phyloP scores from a whole-genome alignment of 2,329 filamentous ascomycete genomes.

The Didymella sp. region DNA sequence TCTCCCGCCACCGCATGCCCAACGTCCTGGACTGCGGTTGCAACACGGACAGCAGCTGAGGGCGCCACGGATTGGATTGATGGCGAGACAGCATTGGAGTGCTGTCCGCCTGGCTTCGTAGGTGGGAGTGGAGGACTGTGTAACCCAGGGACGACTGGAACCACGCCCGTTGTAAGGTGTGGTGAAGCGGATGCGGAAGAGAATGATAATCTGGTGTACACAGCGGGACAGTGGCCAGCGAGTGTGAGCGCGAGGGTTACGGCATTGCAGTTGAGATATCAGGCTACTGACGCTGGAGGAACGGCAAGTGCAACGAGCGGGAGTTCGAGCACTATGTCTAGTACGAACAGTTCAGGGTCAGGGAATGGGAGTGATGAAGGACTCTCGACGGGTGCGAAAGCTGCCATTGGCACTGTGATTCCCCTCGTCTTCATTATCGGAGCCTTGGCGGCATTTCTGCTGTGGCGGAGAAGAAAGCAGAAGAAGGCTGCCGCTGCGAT shows the following conservation, averaged over 20 bases:
- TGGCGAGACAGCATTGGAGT: conserved; percentile 33
- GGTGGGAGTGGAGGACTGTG: conserved; percentile 23
- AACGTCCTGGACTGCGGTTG: conserved; percentile 27
- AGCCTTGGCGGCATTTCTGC: conserved; percentile 22
- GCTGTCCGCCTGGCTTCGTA: conserved; percentile 33
- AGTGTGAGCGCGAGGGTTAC: conserved; percentile 21
- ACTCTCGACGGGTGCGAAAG: conserved; percentile 69
- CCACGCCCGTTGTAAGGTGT: conserved; percentile 23
- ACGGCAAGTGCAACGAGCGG: conserved; percentile 7
- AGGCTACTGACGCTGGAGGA: conserved; percentile 17
- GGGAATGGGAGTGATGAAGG: conserved; percentile 50
- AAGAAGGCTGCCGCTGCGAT: conserved; percentile 4
- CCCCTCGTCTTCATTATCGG: conserved; percentile 78
- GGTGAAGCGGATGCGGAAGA: conserved; percentile 36
- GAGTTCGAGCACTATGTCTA: neutral
- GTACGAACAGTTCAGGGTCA: neutral
- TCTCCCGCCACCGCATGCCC: conserved; percentile 37
- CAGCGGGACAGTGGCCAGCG: conserved; percentile 22
- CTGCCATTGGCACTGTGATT: conserved; percentile 88
- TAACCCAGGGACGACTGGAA: conserved; percentile 21
- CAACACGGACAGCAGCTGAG: conserved; percentile 25
- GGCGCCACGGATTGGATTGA: conserved; percentile 22
- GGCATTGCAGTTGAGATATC: conserved; percentile 28
- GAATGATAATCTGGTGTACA: conserved; percentile 23
- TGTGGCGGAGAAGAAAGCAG: conserved; percentile 27